These are phyloP conservation scores for Syzygium malaccense DNA, from an alignment of 441 rosid genomes.

Conservation along the genomic window DNA sequence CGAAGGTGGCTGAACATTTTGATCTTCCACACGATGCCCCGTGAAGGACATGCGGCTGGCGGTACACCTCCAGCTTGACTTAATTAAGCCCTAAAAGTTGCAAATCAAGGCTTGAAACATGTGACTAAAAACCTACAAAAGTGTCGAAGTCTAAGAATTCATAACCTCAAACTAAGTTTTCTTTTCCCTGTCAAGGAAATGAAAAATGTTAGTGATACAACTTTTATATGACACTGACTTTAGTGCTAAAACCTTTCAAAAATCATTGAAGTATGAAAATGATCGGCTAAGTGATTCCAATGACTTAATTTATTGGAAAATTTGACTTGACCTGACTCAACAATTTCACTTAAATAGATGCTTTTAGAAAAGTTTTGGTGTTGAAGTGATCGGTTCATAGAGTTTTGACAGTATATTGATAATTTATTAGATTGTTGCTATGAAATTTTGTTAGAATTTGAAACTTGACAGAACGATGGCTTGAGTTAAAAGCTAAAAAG, in stretches of 20 bases:
- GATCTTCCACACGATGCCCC: background rate
- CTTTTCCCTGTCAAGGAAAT: background rate
- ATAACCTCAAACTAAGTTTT: background rate
- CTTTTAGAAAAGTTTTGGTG: background rate
- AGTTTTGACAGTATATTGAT: fast-evolving
- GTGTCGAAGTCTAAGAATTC: background rate
- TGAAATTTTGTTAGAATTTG: background rate
- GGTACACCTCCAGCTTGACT: background rate
- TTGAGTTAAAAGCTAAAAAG: background rate
- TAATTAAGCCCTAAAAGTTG: background rate
- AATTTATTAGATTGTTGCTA: background rate
- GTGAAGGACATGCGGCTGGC: background rate
- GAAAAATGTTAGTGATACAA: background rate
- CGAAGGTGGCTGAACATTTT: background rate
- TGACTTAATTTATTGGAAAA: background rate
- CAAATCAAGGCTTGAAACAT: background rate
- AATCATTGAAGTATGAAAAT: fast-evolving
- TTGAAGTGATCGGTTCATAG: background rate
- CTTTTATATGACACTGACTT: fast-evolving
- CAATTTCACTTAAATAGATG: fast-evolving
- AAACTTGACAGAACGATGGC: background rate
- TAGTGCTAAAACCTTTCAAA: background rate
- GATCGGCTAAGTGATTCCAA: fast-evolving
- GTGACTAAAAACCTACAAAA: fast-evolving
- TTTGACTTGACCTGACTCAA: fast-evolving